These are phyloP conservation scores for Neckera pumila DNA, from an alignment of 225 moss, liverwort and hornwort species.

Conservation along the genomic window DNA sequence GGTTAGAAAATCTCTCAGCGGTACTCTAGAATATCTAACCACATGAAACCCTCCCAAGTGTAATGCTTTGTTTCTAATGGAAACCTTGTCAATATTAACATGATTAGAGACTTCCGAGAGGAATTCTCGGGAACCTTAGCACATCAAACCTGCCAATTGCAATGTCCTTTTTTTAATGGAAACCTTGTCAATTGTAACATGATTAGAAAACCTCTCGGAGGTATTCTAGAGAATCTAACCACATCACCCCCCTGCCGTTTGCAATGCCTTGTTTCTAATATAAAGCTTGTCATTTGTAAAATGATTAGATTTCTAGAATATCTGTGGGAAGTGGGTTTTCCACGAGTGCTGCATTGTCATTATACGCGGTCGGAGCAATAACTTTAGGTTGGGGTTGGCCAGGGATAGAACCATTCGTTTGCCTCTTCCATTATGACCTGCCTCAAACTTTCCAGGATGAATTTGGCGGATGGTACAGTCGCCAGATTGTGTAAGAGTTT, in stretches of 20 bases:
- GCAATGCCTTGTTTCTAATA: background rate
- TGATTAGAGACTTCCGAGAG: background rate
- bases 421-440: constrained; percentile 41
- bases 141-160: background rate
- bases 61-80: background rate
- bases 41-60: background rate
- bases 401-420: constrained; percentile 27
- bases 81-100: background rate
- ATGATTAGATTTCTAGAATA: background rate
- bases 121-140: background rate
- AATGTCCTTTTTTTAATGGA: background rate
- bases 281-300: background rate
- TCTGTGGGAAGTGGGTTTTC: background rate
- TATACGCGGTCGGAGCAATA: background rate
- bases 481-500: constrained; percentile 31
- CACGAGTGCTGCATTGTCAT: background rate
- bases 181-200: background rate
- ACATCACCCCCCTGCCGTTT: background rate
- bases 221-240: background rate
- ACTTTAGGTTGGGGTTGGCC: background rate
- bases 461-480: constrained; percentile 42
- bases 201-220: background rate
- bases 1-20: background rate
- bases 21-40: background rate
- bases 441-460: constrained; percentile 37